A percentile compares a stretch with the other conserved stretches of the same genome.
Conservation (phyloP, 2,329 filamentous ascomycete species). For the Ascomycota sp. region DNA sequence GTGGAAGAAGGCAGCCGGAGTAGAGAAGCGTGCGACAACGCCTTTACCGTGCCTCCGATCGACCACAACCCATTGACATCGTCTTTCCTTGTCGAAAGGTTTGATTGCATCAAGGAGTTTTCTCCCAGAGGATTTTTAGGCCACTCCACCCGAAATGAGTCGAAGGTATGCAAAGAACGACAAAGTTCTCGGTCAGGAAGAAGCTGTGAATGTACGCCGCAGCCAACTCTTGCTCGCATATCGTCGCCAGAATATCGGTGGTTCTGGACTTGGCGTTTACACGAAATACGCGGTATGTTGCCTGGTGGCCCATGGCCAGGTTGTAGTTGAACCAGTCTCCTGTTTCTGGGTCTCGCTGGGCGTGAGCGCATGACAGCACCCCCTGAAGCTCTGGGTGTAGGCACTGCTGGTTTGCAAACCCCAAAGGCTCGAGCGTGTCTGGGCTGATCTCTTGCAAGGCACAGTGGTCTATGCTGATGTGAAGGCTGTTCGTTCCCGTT, state of each 20-base stretch:
- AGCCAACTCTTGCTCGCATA: slow-evolving; percentile 25
- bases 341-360: slow-evolving; percentile 47
- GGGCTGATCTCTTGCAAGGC: slow-evolving; percentile 46
- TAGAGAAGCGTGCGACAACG: slow-evolving; percentile 47
- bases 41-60: slow-evolving; percentile 43
- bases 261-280: slow-evolving; percentile 40
- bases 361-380: slow-evolving; percentile 47
- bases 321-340: slow-evolving; percentile 74
- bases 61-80: slow-evolving; percentile 53
- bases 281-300: slow-evolving; percentile 50
- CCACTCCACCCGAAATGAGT: slow-evolving; percentile 39
- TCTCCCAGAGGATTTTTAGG: slow-evolving; percentile 37
- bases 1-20: slow-evolving; percentile 59
- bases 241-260: slow-evolving; percentile 50
- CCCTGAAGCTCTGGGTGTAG: slow-evolving; percentile 53
- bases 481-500: slow-evolving; percentile 6
- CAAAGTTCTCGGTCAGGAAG: slow-evolving; percentile 49
- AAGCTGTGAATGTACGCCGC: slow-evolving; percentile 70
- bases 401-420: slow-evolving; percentile 33
- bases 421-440: slow-evolving; percentile 51
- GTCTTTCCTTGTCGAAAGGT: slow-evolving; percentile 34
- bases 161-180: slow-evolving; percentile 54
- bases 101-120: slow-evolving; percentile 48
- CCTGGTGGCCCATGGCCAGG: slow-evolving; percentile 34
- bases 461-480: slow-evolving; percentile 19